Evolutionary conservation across 306 rosid species (phyloP).

Genomic region (Pterocarpus macrocarpus): DNA sequence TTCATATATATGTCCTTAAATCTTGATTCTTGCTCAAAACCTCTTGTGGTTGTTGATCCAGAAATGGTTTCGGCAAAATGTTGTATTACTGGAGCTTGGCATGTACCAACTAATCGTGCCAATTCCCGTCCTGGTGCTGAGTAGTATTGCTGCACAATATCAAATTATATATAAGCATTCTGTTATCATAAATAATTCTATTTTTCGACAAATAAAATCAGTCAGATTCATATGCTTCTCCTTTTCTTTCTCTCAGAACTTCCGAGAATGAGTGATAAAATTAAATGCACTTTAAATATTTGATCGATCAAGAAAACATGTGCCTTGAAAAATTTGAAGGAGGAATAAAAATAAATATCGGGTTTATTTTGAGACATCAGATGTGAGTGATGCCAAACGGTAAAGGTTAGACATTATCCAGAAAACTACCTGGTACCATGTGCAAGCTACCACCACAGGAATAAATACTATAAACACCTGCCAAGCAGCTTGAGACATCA

Average conservation of each 20-base stretch:
- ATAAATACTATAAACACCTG: slow-evolving; percentile 53
- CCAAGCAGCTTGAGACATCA: slow-evolving; percentile 59
- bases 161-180: background rate
- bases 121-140: slow-evolving; percentile 75
- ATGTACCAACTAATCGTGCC: slow-evolving; percentile 78
- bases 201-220: background rate
- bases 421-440: slow-evolving; percentile 57
- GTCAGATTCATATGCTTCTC: background rate
- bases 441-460: slow-evolving; percentile 56
- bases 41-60: slow-evolving; percentile 80
- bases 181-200: background rate
- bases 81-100: slow-evolving; percentile 91
- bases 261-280: slow-evolving; percentile 5
- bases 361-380: background rate
- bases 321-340: background rate
- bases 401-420: background rate
- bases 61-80: slow-evolving; percentile 87
- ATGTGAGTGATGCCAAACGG: background rate
- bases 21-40: slow-evolving; percentile 79
- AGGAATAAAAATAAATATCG: background rate
- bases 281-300: slow-evolving; percentile 16
- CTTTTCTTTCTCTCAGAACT: background rate
- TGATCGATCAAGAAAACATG: slow-evolving; percentile 1
- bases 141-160: slow-evolving; percentile 71
- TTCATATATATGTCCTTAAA: slow-evolving; percentile 73